These are phyloP conservation scores for Rhynchospora tenuis DNA, from an alignment of 176 grass and related monocot genomes.

Conservation along the genomic window DNA sequence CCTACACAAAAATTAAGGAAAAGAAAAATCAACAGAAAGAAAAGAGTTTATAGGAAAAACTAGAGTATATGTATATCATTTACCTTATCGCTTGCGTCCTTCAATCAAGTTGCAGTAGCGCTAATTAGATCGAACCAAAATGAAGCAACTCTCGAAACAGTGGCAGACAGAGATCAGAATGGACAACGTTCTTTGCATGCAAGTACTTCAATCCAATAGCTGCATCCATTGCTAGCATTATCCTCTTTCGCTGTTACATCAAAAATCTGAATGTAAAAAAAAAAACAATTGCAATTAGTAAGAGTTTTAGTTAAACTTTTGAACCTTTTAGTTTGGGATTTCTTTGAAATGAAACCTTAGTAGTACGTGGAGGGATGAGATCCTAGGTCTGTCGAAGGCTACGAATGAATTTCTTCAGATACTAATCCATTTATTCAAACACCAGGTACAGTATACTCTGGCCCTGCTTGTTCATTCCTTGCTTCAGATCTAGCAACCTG, in stretches of 20 bases:
- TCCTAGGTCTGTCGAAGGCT: conserved; percentile 54
- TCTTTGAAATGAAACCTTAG: conserved; percentile 41
- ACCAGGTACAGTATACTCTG: conserved; percentile 94
- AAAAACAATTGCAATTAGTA: background rate
- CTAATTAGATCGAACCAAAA: no score
- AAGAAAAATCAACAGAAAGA: no score
- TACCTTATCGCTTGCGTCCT: no score
- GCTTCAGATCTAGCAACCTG: conserved; percentile 87
- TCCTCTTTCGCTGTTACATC: conserved; percentile 94
- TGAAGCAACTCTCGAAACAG: no score
- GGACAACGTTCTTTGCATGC: no score
- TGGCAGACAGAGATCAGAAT: no score
- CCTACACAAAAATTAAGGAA: no score
- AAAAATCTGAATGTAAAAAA: conserved; percentile 56
- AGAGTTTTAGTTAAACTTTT: background rate
- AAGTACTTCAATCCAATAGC: no score
- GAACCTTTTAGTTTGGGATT: background rate
- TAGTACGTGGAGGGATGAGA: conserved; percentile 41
- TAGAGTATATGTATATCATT: no score
- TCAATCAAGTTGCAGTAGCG: no score
- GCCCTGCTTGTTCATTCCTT: conserved; percentile 81
- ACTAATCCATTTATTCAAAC: conserved; percentile 99
- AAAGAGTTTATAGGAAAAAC: no score
- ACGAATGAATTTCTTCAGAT: conserved; percentile 95
- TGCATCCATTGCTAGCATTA: no score